phyloP scores from a whole-genome alignment of 73 alveolate genomes.

The Diophrys sp. region DNA sequence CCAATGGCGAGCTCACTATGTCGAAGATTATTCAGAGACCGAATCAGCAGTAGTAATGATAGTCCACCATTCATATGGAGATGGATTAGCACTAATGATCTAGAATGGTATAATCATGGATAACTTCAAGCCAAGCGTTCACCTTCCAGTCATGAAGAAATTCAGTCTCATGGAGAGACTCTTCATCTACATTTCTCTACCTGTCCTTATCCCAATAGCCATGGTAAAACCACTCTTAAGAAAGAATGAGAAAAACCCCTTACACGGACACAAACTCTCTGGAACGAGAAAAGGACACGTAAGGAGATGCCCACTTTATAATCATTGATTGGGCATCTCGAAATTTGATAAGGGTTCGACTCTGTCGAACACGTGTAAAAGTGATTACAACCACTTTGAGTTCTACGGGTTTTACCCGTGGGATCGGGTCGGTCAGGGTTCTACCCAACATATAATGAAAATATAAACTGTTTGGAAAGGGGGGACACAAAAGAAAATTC shows the following conservation, averaged over 20 bases:
- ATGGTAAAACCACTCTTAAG: neutral
- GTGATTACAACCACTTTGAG: too few relatives aligned
- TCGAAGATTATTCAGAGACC: constrained; percentile 3
- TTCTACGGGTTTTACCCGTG: too few relatives aligned
- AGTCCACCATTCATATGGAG: constrained; percentile 14
- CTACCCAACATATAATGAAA: too few relatives aligned
- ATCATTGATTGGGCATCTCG: too few relatives aligned
- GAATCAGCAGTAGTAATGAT: constrained; percentile 4
- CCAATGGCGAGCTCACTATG: neutral
- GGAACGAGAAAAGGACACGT: neutral
- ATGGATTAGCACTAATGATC: constrained; percentile 12
- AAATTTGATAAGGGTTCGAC: too few relatives aligned
- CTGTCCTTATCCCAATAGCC: neutral
- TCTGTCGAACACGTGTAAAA: too few relatives aligned
- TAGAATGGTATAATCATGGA: constrained; percentile 6
- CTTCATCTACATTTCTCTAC: neutral
- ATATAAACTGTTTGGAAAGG: too few relatives aligned
- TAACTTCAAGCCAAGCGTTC: neutral
- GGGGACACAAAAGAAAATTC: too few relatives aligned
- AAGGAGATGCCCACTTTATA: too few relatives aligned
- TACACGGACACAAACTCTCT: constrained; percentile 6
- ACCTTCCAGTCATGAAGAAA: neutral
- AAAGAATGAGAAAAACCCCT: neutral
- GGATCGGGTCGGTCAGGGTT: too few relatives aligned
- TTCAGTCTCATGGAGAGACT: neutral